These are phyloP conservation scores for Ogataea dorogensis DNA, from an alignment of 805 yeast genomes.

Conservation along the genomic window DNA sequence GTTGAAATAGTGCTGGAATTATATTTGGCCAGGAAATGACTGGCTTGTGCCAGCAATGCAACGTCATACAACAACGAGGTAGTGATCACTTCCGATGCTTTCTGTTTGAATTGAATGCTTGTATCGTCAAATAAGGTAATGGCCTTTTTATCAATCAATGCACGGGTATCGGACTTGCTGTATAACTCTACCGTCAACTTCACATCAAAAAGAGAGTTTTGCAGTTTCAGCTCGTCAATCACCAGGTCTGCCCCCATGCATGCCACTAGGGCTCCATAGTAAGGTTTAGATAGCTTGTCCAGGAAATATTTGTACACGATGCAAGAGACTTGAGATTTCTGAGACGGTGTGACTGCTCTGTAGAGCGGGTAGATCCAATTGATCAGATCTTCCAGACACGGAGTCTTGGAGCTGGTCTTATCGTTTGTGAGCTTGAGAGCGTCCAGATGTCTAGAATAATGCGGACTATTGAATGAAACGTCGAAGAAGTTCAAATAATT, in stretches of 20 bases:
- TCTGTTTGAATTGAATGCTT: constrained; percentile 10
- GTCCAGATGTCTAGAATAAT: constrained; percentile 39
- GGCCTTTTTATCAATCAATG: constrained; percentile 45
- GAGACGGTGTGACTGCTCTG: constrained; percentile 43
- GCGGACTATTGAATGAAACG: constrained; percentile 54
- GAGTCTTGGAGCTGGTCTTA: constrained; percentile 3
- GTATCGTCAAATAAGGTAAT: constrained; percentile 31
- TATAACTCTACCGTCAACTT: constrained; percentile 38
- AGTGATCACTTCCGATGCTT: constrained; percentile 22
- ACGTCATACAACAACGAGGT: constrained; percentile 28
- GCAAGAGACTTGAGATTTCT: constrained; percentile 51
- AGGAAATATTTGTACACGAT: constrained; percentile 50
- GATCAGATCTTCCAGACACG: constrained; percentile 42
- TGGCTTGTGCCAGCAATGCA: constrained; percentile 23
- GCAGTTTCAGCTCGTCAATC: constrained; percentile 19
- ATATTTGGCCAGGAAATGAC: constrained; percentile 16
- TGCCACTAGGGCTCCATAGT: constrained; percentile 27
- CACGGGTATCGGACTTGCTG: constrained; percentile 47
- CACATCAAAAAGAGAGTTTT: constrained; percentile 21
- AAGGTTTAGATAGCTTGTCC: constrained; percentile 27
- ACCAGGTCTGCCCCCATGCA: constrained; percentile 27
- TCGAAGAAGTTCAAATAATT: constrained; percentile 58
- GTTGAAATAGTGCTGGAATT: constrained; percentile 21
- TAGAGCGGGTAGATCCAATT: constrained; percentile 54
- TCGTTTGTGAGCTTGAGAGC: constrained; percentile 13